A percentile compares a stretch with the other conserved stretches of the same genome.
phyloP scores from a whole-genome alignment of 169 alveolate genomes.

The Plasmodium cynomolgi region DNA sequence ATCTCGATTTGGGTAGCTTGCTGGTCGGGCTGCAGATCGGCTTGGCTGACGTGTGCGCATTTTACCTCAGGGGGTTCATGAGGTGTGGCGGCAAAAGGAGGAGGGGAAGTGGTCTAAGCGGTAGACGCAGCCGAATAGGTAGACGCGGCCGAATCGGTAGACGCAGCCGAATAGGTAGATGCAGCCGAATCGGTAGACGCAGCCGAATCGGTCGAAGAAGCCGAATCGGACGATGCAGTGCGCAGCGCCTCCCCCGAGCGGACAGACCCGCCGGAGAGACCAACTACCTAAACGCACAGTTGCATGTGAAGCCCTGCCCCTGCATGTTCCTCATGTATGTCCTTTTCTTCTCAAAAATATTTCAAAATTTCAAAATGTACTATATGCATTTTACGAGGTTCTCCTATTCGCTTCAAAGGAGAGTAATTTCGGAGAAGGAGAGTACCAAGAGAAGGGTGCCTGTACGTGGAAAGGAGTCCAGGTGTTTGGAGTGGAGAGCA shows the following conservation, averaged over 20 bases:
- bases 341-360: conserved; percentile 37
- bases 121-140: neutral
- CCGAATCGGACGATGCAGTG: too few relatives aligned
- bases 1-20: neutral
- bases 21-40: neutral
- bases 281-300: neutral
- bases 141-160: neutral
- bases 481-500: neutral
- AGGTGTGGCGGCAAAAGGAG: neutral
- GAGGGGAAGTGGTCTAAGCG: neutral
- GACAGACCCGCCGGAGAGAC: neutral
- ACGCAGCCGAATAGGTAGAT: neutral
- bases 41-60: conserved; percentile 25
- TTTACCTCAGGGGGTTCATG: neutral
- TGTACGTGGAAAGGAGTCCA: neutral
- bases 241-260: neutral
- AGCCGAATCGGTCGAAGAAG: too few relatives aligned
- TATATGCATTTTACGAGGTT: conserved; percentile 67
- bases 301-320: conserved; percentile 42
- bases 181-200: too few relatives aligned
- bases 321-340: conserved; percentile 59
- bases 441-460: neutral
- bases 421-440: neutral
- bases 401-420: conserved; percentile 32
- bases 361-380: conserved; percentile 58